phyloP scores from a whole-genome alignment of 805 yeast genomes.

The Candida dendrica region DNA sequence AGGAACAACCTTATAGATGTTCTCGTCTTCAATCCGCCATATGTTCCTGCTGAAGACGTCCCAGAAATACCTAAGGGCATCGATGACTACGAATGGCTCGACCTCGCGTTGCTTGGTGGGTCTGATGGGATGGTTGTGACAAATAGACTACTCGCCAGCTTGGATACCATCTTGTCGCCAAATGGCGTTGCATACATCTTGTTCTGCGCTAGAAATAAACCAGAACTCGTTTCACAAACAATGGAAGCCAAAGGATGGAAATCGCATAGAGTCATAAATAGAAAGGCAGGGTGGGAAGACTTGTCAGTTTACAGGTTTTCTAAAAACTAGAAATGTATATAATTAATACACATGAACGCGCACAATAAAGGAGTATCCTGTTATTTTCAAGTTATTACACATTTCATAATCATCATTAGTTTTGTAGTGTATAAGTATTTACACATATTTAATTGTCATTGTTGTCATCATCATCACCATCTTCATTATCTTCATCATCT shows the following conservation, averaged over 20 bases:
- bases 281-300: slow-evolving; percentile 97
- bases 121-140: slow-evolving; percentile 87
- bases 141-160: slow-evolving; percentile 43
- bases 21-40: slow-evolving; percentile 90
- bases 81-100: slow-evolving; percentile 66
- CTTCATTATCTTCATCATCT: slow-evolving; percentile 2
- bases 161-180: slow-evolving; percentile 45
- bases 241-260: slow-evolving; percentile 51
- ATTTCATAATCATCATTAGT: too few relatives aligned
- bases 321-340: background rate
- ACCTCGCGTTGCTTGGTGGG: slow-evolving; percentile 88
- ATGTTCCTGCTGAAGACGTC: slow-evolving; percentile 80
- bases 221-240: slow-evolving; percentile 44
- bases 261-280: slow-evolving; percentile 42
- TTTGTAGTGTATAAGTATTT: background rate
- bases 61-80: slow-evolving; percentile 49
- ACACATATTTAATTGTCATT: too few relatives aligned
- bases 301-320: slow-evolving; percentile 64
- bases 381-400: too few relatives aligned
- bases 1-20: slow-evolving; percentile 49
- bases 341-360: too few relatives aligned
- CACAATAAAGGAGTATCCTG: too few relatives aligned
- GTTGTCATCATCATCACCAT: background rate
- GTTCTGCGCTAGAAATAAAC: slow-evolving; percentile 88
- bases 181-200: slow-evolving; percentile 79